Evolutionary conservation across 2,329 filamentous ascomycete genomes (phyloP), one percentile per base, ranked within the genome.

Genomic region (Aspergillus ochraceoroseus): DNA sequence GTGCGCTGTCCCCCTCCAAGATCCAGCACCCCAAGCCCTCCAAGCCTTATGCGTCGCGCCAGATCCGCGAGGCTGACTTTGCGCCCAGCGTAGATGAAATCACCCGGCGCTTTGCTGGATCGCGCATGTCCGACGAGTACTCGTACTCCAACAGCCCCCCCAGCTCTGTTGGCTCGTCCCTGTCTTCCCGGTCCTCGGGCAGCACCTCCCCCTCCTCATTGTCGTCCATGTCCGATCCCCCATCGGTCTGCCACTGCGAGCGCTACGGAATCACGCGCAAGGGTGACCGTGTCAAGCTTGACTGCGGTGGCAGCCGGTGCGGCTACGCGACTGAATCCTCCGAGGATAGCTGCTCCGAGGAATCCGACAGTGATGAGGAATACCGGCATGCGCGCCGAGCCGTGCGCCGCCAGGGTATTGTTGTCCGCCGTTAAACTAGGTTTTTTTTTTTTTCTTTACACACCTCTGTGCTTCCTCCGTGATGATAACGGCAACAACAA

Each of bases 181-280:
- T 83, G 40, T 84, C 82, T 55, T 89, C 87, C 66, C 87, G 86
- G 47, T 84, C 57, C 7, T 60, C 84, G 48, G 76, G 75, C 67
- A 68, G 63, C 44, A 72, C 68, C 34, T 75, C 73, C 22, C 73
- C 73, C 13, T 72, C 68, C 11, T 73, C 70, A 37, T 54, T 72
- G 37, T 87, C 84, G 37, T 85, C 84, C 59, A 81, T 80, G 70
- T 82, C 77, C 51, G 75, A 80, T 56, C 72, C 70, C 46, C 71
- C 70, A 44, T 66, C 67, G 59, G 77, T 76, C 64, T 96, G 92
- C 80, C 88, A 83, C 51, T 96, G 90, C 72, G 87, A 95, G 68
- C 86, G 89, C 71, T 95, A 92, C 73, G 90, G 89, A 57, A 94
- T 96, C 74, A 95, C 89, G 51, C 85, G 88, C 70, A 82, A 83